phyloP scores from a whole-genome alignment of 352 stramenopile genomes.

The Globisporangium acanthophoron region DNA sequence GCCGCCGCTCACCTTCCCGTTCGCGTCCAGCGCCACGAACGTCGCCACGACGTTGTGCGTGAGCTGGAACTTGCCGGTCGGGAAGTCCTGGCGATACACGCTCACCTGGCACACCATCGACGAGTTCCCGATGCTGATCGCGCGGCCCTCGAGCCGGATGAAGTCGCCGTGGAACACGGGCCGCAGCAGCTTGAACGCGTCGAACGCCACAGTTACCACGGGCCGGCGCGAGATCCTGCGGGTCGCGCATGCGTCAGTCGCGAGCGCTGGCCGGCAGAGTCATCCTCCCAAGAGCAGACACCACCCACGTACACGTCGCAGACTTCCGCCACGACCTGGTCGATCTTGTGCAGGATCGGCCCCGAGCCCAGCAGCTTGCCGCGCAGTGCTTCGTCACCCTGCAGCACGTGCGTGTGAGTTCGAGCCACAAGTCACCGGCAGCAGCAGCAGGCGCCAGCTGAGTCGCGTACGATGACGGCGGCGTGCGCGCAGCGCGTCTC shows the following conservation, averaged over 20 bases:
- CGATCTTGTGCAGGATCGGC: slow-evolving; percentile 44
- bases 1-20: slow-evolving; percentile 12
- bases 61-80: slow-evolving; percentile 30
- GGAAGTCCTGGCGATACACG: slow-evolving; percentile 33
- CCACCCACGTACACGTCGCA: slow-evolving; percentile 10
- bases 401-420: neutral
- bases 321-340: slow-evolving; percentile 33
- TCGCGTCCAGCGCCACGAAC: slow-evolving; percentile 29
- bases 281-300: neutral
- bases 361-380: slow-evolving; percentile 44
- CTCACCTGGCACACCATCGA: slow-evolving; percentile 39
- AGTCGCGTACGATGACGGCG: slow-evolving; percentile 16
- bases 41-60: slow-evolving; percentile 39
- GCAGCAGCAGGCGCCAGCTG: neutral
- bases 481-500: slow-evolving; percentile 24
- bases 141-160: slow-evolving; percentile 32
- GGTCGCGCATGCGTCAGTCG: neutral
- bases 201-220: slow-evolving; percentile 39
- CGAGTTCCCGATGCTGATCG: slow-evolving; percentile 29
- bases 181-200: slow-evolving; percentile 32
- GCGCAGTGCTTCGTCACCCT: slow-evolving; percentile 43
- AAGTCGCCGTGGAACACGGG: slow-evolving; percentile 40
- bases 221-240: slow-evolving; percentile 23
- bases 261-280: neutral
- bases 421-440: no score